Evolutionary conservation across 148 eudicot genomes (phyloP).

Genomic region (Rhododendron vialii): DNA sequence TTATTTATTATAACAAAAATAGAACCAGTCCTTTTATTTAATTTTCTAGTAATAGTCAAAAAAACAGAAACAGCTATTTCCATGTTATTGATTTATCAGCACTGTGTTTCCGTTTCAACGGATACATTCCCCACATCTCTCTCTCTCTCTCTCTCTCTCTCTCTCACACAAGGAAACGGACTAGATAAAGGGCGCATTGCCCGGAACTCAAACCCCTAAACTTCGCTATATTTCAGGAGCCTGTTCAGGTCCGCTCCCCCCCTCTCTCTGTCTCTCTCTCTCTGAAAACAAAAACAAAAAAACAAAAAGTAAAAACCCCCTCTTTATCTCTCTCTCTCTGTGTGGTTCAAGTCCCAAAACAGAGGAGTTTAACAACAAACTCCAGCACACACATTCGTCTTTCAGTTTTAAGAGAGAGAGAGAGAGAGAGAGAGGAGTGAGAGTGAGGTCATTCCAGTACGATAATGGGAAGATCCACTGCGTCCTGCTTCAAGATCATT

Average conservation of each 20-base stretch:
- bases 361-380: background rate
- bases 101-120: conserved; percentile 4
- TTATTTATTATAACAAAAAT: no score
- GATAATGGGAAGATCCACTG: conserved; percentile 33
- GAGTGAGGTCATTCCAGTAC: background rate
- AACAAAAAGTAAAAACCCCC: background rate
- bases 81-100: background rate
- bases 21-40: no score
- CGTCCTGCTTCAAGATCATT: conserved; percentile 78
- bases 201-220: conserved; percentile 14
- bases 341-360: conserved; percentile 25
- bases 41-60: no score
- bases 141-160: background rate
- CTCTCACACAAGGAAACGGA: background rate
- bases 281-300: background rate
- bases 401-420: background rate
- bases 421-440: background rate
- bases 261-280: background rate
- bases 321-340: background rate
- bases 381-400: background rate
- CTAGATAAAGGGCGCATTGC: background rate
- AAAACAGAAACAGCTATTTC: background rate
- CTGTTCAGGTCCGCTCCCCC: no score
- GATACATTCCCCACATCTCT: background rate
- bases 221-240: background rate